phyloP scores from a whole-genome alignment of 208 protist genomes.

The Novymonas esmeraldas region DNA sequence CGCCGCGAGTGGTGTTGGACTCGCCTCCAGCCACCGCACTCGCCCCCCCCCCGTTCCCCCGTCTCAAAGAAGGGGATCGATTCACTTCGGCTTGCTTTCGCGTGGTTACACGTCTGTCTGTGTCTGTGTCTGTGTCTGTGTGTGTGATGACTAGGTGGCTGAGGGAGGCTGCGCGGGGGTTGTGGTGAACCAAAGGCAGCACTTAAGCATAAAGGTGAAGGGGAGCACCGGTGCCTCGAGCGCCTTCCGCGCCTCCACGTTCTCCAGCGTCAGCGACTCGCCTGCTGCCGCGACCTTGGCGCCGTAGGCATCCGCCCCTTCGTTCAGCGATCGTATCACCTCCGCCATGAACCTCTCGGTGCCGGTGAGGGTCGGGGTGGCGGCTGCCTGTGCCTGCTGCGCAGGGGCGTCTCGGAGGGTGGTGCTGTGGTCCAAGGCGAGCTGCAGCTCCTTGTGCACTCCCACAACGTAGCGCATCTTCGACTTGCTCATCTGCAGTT shows the following conservation, averaged over 20 bases:
- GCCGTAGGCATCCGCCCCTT: constrained; percentile 27
- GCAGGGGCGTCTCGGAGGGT: constrained; percentile 6
- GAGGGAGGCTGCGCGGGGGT: not conserved
- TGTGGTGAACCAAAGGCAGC: constrained; percentile 83
- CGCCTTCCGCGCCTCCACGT: constrained; percentile 29
- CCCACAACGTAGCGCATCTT: constrained; percentile 89
- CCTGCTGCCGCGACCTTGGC: not conserved
- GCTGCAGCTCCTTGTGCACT: constrained; percentile 72
- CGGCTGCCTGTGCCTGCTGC: not conserved
- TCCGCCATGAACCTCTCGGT: constrained; percentile 44
- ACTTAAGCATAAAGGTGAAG: constrained; percentile 92
- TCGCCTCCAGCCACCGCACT: too few relatives aligned
- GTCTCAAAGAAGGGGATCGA: too few relatives aligned
- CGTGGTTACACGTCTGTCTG: too few relatives aligned
- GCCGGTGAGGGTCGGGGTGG: constrained; percentile 6
- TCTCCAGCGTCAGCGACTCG: constrained; percentile 22
- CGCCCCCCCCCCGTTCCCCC: too few relatives aligned
- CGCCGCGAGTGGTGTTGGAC: too few relatives aligned
- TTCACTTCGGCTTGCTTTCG: too few relatives aligned
- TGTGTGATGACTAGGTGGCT: not conserved
- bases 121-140: not conserved
- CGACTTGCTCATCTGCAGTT: constrained; percentile 66
- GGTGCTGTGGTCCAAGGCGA: constrained; percentile 50
- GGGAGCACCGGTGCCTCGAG: constrained; percentile 71
- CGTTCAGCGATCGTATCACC: constrained; percentile 59